Base-by-base conservation (phyloP, 2,329 filamentous ascomycete species). In the Reticulascus tulasneorum region DNA sequence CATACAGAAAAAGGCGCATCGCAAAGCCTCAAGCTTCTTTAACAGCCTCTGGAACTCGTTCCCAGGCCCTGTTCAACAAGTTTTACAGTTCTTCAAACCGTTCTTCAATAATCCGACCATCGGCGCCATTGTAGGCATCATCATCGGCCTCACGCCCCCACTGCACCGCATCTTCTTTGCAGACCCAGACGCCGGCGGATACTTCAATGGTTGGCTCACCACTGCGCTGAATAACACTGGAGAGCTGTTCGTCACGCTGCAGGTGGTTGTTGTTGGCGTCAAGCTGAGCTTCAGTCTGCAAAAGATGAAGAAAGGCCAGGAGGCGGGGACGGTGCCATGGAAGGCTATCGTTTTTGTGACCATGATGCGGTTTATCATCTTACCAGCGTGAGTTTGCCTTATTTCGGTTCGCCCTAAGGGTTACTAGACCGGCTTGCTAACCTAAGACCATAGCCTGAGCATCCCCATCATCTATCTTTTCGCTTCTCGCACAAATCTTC, bases 201-300 rank as follows among this genome's bases (percentile, higher is more conserved):
- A 80, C 37, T 72, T 84, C 47, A 79, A 74, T 15, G 79, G 79
- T 1, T 85, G 79, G 80, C 59, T 85, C 24, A 84, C 79, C 0
- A 66, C 69, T 0, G 72, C 74, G 1, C 57, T 84, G 15, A 69
- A 76, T 45, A 82, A 79, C 37, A 66, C 84, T 16, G 80, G 81
- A 4, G 64, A 69, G 1, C 63, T 85, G 1, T 85, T 85, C 50
- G 77, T 81, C 1, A 70, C 76, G 0, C 58, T 82, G 18, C 82
- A 82, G 20, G 75, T 84, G 12, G 70, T 85, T 12, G 69, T 84
- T 0, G 79, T 82, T 0, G 80, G 82, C 2, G 75, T 82, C n/a
- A 80, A 79, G 45, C 66, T 85, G 2, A 77, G 72, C 37, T 68
- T 68, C 16, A 69, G 73, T 12, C 60, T 77, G 44, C 21, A 19